These are phyloP conservation scores for Laguncularia racemosa DNA, from an alignment of 345 rosid genomes.

Conservation along the genomic window DNA sequence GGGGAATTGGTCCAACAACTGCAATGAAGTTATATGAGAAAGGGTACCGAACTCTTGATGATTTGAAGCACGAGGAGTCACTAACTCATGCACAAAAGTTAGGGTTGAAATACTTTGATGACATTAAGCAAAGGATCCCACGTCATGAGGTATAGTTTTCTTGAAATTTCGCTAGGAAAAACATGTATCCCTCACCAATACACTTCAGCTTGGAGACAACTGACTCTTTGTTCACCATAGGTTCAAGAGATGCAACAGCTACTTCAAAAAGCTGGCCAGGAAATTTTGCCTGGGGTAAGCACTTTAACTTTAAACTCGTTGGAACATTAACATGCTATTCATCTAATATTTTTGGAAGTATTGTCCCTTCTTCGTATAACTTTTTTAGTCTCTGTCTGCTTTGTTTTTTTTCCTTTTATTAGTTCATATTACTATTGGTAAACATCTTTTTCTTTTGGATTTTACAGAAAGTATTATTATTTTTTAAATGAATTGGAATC, in stretches of 20 bases:
- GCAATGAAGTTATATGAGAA: slow-evolving; percentile 87
- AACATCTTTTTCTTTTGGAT: too few relatives aligned
- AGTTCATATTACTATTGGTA: too few relatives aligned
- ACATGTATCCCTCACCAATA: too few relatives aligned
- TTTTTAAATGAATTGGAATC: too few relatives aligned
- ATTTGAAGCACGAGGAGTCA: slow-evolving; percentile 67
- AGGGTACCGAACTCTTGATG: slow-evolving; percentile 73
- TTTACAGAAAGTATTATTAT: too few relatives aligned
- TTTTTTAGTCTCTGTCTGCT: too few relatives aligned
- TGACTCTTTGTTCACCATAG: slow-evolving; percentile 25
- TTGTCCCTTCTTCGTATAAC: too few relatives aligned
- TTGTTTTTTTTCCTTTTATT: too few relatives aligned
- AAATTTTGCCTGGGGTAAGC: slow-evolving; percentile 73
- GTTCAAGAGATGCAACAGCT: slow-evolving; percentile 81
- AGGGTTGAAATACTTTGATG: slow-evolving; percentile 91
- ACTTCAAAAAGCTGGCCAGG: slow-evolving; percentile 65
- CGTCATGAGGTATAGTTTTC: slow-evolving; percentile 60
- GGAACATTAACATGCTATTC: too few relatives aligned
- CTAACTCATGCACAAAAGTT: slow-evolving; percentile 72
- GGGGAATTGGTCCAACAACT: slow-evolving; percentile 98
- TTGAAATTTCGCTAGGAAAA: not conserved
- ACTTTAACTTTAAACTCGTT: not conserved
- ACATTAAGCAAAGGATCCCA: slow-evolving; percentile 75
- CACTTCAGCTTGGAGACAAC: too few relatives aligned
- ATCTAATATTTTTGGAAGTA: too few relatives aligned